Evolutionary conservation across 352 stramenopile genomes (phyloP).

Genomic region (Globisporangium acanthophoron): DNA sequence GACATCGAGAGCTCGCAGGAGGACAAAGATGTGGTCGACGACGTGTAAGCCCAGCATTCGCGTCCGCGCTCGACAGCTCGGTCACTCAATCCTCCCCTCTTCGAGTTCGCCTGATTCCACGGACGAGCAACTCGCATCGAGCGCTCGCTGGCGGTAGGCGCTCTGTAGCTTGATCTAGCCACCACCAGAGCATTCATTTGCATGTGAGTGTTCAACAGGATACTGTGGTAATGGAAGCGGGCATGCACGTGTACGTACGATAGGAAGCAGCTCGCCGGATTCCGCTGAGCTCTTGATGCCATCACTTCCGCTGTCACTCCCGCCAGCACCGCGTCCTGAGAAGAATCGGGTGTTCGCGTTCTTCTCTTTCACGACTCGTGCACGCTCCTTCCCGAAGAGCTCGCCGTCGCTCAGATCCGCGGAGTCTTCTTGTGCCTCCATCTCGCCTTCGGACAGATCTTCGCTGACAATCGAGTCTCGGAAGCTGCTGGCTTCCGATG

Average conservation of each 20-base stretch:
- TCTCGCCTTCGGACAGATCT: constrained; percentile 40
- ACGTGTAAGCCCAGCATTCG: constrained; percentile 1
- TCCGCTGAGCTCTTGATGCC: constrained; percentile 32
- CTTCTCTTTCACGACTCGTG: constrained; percentile 20
- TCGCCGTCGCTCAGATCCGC: constrained; percentile 64
- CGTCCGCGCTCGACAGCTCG: not conserved
- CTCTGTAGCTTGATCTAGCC: constrained; percentile 9
- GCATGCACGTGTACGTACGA: constrained; percentile 17
- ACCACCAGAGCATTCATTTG: constrained; percentile 8
- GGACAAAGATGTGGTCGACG: constrained; percentile 1
- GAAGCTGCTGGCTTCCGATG: constrained; percentile 16
- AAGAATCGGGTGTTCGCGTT: constrained; percentile 12
- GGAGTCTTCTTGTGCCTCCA: constrained; percentile 11
- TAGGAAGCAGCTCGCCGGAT: constrained; percentile 42
- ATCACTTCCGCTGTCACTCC: constrained; percentile 2
- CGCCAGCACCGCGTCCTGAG: not conserved
- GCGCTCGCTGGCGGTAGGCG: constrained; percentile 12
- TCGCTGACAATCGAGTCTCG: constrained; percentile 23
- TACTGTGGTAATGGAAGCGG: not conserved
- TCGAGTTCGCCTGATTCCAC: constrained; percentile 33
- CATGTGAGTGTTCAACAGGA: not conserved
- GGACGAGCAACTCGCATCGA: constrained; percentile 21
- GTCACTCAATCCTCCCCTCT: constrained; percentile 9
- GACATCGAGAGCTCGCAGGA: constrained; percentile 9
- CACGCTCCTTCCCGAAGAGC: constrained; percentile 31